Evolutionary conservation across 2,329 filamentous ascomycete species (phyloP), one percentile per base, ranked within the genome.

Genomic region (Xylariaceae sp.): DNA sequence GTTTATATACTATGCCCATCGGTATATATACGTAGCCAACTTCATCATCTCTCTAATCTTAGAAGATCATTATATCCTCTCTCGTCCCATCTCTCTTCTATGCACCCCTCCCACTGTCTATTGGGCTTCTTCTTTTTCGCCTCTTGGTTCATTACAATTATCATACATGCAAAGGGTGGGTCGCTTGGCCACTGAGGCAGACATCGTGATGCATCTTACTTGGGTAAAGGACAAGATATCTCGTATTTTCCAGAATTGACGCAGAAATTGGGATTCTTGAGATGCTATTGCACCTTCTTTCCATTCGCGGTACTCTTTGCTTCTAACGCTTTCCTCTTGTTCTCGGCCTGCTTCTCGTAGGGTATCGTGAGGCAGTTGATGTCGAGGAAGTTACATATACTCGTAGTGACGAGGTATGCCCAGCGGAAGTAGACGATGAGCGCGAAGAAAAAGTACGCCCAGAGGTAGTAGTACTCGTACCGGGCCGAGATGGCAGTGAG

Each of bases 291-390:
- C 56, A 65, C 59, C 53, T 71, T 73, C 65, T 70, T 73, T 28
- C 70, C 71, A 29, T 69, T 71, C 3, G 64, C 61, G 4, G 47
- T 48, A 1, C 47, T 63, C 29, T 65, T 63, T 5, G 48, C 53
- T 24, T 61, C 65, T 31, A 64, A 52, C 16, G 65, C 70, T n/a
- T 77, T 79, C 62, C 73, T 69, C 71, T 77, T 74, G 69, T 85
- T 85, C 66, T 81, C 82, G 44, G 77, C 66, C 72, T 84, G 83
- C 77, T 87, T 87, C 63, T 83, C 80, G 62, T 75, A 73, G 9
- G 86, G 86, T 59, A 99, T 97, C 1, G 93, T 98, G 64, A 99
- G 78, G 69, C 94, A 96, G 71, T 94, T 95, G 79, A 99, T 99
- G 61, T 91, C 92, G 21, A 99, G 79, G 76, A 90, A 98, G 52